Evolutionary conservation across 495 filamentous ascomycete genomes (phyloP), one percentile per base, ranked within the genome.

Genomic region (Echria macrotheca): DNA sequence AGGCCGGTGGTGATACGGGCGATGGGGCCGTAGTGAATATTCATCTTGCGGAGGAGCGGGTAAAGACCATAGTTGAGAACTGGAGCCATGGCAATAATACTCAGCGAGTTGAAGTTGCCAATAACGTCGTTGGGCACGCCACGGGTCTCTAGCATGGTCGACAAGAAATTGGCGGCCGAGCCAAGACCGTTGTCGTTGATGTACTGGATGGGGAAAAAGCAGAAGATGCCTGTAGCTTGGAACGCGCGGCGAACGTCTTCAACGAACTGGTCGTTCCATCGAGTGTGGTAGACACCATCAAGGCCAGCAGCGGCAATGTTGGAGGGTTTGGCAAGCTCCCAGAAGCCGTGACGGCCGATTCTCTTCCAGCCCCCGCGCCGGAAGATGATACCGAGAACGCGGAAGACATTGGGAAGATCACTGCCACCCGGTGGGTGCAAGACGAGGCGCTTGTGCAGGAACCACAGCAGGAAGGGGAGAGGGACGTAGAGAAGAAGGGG

Each of bases 71-170:
- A 74, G 58, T 87, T 83, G 33, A 82, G 70, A 36, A 87, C 54
- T 2, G 85, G 85, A 12, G 85, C 80, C 59, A 84, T 75, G 50
- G 84, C 68, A 61, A 90, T 83, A 58, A 89, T 81, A 50, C 66
- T 68, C 47, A 93, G 74, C 3, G 86, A 79, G 63, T 89, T 85
- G 63, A 90, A 81, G 72, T 87, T 89, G 56, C 69, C 67, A 67
- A 89, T 84, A 52, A 88, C 70, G 54, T 91, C 86, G 71, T 91
- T 91, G 32, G 85, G 84, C 0, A 80, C 79, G 15, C 83, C 83
- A 53, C 83, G 74, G 3, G 81, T 85, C 23, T 71, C 71, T 67
- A 89, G 74, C 48, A 80, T 79, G 14, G 80, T 80, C 1, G 69
- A 75, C 59, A 84, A 67, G 59, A 78, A 81, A 36, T 48, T 68